These are phyloP conservation scores for Carpinus fangiana DNA, from an alignment of 306 rosid species.

Conservation along the genomic window DNA sequence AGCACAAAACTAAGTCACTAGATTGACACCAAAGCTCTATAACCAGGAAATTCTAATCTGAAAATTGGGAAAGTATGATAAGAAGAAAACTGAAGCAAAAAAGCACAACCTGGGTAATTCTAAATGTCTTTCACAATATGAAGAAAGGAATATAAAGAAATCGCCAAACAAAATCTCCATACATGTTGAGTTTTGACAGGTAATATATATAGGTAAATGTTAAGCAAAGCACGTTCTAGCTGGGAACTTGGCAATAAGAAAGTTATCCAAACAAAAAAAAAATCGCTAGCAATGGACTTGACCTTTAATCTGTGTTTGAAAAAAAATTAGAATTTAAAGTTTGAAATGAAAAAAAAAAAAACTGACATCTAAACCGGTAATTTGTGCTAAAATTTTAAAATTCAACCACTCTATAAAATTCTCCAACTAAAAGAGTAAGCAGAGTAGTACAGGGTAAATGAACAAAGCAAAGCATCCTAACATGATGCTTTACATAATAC, in stretches of 20 bases:
- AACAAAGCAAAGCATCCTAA: not conserved
- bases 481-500: not conserved
- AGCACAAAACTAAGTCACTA: not conserved
- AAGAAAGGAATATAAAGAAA: not conserved
- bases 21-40: not conserved
- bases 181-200: no score
- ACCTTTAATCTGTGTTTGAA: not conserved
- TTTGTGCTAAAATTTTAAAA: not conserved
- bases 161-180: not conserved
- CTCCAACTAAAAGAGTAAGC: not conserved
- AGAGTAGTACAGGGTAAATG: not conserved
- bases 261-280: not conserved
- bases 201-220: no score
- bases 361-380: not conserved
- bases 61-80: not conserved
- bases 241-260: not conserved
- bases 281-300: not conserved
- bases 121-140: not conserved
- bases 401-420: not conserved
- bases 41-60: not conserved
- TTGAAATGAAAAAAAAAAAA: not conserved
- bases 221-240: not conserved
- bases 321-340: not conserved
- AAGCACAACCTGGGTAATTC: not conserved
- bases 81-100: not conserved